Conservation (phyloP, 805 yeast species). For the Candida stauntonica region DNA sequence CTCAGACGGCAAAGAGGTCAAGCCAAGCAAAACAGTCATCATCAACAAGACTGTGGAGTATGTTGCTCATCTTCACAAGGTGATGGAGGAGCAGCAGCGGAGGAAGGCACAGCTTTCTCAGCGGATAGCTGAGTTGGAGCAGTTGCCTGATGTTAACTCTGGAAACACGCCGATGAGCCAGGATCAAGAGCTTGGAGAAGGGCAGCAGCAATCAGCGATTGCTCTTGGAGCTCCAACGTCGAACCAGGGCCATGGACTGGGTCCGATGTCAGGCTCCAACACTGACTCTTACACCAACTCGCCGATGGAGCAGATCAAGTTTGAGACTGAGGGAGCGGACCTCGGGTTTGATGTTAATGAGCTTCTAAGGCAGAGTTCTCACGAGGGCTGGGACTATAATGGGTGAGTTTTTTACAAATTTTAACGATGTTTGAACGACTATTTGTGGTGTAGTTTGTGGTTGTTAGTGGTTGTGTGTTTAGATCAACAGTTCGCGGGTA, state of each 20-base stretch:
- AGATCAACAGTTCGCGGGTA: not conserved
- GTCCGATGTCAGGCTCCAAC: slow-evolving; percentile 5
- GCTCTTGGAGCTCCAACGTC: not conserved
- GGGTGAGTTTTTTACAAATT: not conserved
- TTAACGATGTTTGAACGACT: slow-evolving; percentile 1
- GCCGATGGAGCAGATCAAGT: slow-evolving; percentile 10
- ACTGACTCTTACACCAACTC: slow-evolving; percentile 12
- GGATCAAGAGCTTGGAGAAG: slow-evolving; percentile 1
- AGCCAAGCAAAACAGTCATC: slow-evolving; percentile 80
- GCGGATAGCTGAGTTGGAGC: slow-evolving; percentile 35
- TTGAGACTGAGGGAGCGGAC: slow-evolving; percentile 23
- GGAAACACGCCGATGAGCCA: slow-evolving; percentile 8
- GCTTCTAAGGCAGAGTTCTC: slow-evolving; percentile 21
- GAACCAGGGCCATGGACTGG: slow-evolving; percentile 5
- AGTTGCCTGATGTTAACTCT: slow-evolving; percentile 17
- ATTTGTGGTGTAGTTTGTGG: not conserved
- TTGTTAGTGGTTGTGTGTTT: not conserved
- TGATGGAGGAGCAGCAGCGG: slow-evolving; percentile 51
- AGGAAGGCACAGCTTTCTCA: slow-evolving; percentile 38
- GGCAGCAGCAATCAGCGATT: not conserved
- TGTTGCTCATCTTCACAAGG: slow-evolving; percentile 59
- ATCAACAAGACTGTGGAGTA: slow-evolving; percentile 78
- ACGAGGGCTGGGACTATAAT: slow-evolving; percentile 9
- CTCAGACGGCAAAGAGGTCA: slow-evolving; percentile 52
- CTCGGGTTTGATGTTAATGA: slow-evolving; percentile 25